Conservation (phyloP, 352 stramenopile genomes). For the Globisporangium emineosum region DNA sequence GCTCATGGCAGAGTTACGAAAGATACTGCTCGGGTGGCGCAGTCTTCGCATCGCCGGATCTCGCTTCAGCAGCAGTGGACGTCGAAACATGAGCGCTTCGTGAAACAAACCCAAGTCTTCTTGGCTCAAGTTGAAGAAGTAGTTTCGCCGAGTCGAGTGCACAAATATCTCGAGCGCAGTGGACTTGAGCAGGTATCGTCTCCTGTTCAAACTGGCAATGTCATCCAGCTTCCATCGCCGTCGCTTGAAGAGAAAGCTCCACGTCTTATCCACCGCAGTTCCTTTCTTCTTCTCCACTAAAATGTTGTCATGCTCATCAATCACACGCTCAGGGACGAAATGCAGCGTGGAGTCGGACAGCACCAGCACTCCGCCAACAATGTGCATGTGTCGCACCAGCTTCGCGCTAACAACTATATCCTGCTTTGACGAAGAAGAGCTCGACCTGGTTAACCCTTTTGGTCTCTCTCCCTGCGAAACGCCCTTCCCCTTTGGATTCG, state of each 20-base stretch:
- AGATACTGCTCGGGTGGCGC: slow-evolving; percentile 76
- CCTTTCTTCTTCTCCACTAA: slow-evolving; percentile 53
- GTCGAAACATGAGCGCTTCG: slow-evolving; percentile 55
- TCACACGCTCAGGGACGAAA: slow-evolving; percentile 62
- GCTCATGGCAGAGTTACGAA: slow-evolving; percentile 73
- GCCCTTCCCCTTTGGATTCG: neutral
- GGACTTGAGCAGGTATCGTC: slow-evolving; percentile 79
- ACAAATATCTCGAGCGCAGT: slow-evolving; percentile 83
- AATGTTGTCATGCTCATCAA: slow-evolving; percentile 72
- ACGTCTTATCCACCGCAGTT: slow-evolving; percentile 34
- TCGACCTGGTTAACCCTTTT: neutral
- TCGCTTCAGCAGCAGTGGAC: slow-evolving; percentile 58
- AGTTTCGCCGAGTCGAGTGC: slow-evolving; percentile 80
- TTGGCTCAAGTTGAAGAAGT: slow-evolving; percentile 74
- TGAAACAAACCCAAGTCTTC: slow-evolving; percentile 61
- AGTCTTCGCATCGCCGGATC: slow-evolving; percentile 75
- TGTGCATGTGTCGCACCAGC: slow-evolving; percentile 72
- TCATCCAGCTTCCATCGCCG: slow-evolving; percentile 72
- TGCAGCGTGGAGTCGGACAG: slow-evolving; percentile 49
- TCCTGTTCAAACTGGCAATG: slow-evolving; percentile 60
- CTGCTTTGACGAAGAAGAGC: slow-evolving; percentile 16
- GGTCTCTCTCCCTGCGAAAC: neutral
- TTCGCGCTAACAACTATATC: slow-evolving; percentile 49
- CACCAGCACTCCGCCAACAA: slow-evolving; percentile 61
- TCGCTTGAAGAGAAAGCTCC: slow-evolving; percentile 73